A percentile compares a stretch with the other conserved stretches of the same genome.
Evolutionary conservation across 2,329 filamentous ascomycete genomes (phyloP).

Genomic region (Aspergillus pseudoterreus): DNA sequence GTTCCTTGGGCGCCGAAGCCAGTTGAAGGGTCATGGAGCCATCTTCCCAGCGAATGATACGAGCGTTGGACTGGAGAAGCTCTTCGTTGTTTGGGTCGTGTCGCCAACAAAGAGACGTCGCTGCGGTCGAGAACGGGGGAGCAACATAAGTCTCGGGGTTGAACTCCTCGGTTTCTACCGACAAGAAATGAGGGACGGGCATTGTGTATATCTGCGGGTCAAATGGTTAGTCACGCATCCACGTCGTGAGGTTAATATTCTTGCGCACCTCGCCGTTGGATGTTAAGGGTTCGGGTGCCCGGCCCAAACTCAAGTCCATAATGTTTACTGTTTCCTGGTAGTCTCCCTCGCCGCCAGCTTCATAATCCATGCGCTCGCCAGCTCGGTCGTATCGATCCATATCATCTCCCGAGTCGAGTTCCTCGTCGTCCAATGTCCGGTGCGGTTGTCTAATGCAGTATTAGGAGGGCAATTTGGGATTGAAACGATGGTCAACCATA

Average conservation of each 20-base stretch:
- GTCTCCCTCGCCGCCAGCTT: constrained; percentile 37
- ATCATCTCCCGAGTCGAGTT: constrained; percentile 63
- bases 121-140: constrained; percentile 60
- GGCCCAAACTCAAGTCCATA: constrained; percentile 54
- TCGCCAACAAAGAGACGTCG: constrained; percentile 64
- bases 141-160: constrained; percentile 58
- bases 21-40: constrained; percentile 64
- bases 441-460: constrained; percentile 23
- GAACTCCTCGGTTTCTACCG: constrained; percentile 60
- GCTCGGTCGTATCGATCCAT: constrained; percentile 53
- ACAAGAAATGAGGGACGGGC: constrained; percentile 61
- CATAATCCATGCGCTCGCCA: constrained; percentile 44
- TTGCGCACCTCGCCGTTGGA: constrained; percentile 37
- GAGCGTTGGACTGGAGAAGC: constrained; percentile 61
- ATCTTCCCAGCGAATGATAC: constrained; percentile 64
- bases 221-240: constrained; percentile 1
- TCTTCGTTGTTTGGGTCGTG: constrained; percentile 57
- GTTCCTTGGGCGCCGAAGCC: constrained; percentile 57
- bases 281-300: constrained; percentile 55
- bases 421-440: constrained; percentile 57
- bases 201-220: constrained; percentile 54
- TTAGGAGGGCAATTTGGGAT: constrained; percentile 11
- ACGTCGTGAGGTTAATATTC: neutral
- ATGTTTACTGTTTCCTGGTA: constrained; percentile 48
- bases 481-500: constrained; percentile 15